phyloP scores from a whole-genome alignment of 2,329 filamentous ascomycete species.

The Alternaria atra region DNA sequence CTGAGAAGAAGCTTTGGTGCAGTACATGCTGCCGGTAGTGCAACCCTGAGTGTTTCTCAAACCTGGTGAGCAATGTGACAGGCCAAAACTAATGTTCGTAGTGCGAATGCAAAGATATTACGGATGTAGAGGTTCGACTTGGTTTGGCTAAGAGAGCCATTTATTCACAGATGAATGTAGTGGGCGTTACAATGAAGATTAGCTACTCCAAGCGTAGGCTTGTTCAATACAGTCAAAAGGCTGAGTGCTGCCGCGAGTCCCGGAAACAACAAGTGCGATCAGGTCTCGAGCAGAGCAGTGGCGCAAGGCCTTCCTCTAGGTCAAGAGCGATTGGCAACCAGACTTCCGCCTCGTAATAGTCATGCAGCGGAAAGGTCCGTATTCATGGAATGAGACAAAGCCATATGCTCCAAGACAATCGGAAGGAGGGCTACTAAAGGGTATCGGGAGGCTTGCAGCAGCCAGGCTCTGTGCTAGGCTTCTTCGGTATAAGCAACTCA shows the following conservation, averaged over 20 bases:
- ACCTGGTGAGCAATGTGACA: background rate
- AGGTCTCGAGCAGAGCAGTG: background rate
- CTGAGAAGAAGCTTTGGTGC: background rate
- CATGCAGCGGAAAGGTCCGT: background rate
- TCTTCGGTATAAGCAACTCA: background rate
- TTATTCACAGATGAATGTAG: background rate
- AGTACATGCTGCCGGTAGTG: slow-evolving; percentile 2
- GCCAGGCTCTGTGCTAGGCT: background rate
- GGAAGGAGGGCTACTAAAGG: slow-evolving; percentile 8
- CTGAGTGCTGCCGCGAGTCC: background rate
- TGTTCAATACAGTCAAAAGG: slow-evolving; percentile 7
- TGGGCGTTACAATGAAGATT: background rate
- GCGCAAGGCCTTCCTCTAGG: background rate
- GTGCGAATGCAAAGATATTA: background rate
- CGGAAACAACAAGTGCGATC: background rate
- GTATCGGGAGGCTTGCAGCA: slow-evolving; percentile 9
- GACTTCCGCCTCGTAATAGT: background rate
- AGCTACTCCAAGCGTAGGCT: background rate
- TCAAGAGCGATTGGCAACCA: background rate
- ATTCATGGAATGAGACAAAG: slow-evolving; percentile 5
- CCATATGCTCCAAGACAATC: slow-evolving; percentile 4
- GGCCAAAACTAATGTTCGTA: background rate
- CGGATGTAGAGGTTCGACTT: background rate
- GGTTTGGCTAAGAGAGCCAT: background rate
- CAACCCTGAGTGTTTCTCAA: background rate